Evolutionary conservation across 352 stramenopile species (phyloP).

Genomic region (Globisporangium echinulatum): DNA sequence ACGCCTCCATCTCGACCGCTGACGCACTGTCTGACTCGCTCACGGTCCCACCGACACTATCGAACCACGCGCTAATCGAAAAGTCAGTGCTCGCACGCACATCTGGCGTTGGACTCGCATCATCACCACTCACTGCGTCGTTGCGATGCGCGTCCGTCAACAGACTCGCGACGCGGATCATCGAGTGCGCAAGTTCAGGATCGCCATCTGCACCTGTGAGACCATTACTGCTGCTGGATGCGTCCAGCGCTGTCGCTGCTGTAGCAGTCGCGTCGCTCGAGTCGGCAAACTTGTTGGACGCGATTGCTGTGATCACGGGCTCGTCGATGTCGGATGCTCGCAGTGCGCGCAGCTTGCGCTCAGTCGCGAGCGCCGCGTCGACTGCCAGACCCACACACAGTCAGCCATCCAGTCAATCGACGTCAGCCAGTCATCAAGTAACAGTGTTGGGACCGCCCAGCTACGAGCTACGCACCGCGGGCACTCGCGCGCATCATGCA

Average conservation of each 20-base stretch:
- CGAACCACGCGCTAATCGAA: constrained; percentile 35
- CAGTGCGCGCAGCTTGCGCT: constrained; percentile 5
- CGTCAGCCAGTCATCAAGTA: no score
- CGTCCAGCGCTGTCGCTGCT: background rate
- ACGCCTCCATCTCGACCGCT: background rate
- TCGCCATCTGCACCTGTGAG: no score
- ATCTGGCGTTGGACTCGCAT: background rate
- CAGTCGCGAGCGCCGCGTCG: background rate
- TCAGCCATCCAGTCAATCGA: background rate
- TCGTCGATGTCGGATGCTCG: background rate
- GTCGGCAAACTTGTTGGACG: constrained; percentile 14
- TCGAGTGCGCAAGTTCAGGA: constrained; percentile 4
- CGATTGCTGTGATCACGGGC: background rate
- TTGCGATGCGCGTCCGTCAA: background rate
- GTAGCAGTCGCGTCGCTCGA: background rate
- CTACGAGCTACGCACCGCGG: constrained; percentile 15
- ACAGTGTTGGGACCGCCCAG: no score
- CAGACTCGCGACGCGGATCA: constrained; percentile 7
- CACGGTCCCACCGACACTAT: no score
- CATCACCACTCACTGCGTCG: background rate
- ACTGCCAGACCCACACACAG: background rate
- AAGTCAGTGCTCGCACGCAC: constrained; percentile 37
- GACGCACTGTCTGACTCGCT: no score
- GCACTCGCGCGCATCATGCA: constrained; percentile 28
- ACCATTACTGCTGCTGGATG: no score